Percentiles rank a stretch among this genome's conserved stretches.
Evolutionary conservation across 768 basidiomycete species (phyloP).

Genomic region (Tulasnella calospora): DNA sequence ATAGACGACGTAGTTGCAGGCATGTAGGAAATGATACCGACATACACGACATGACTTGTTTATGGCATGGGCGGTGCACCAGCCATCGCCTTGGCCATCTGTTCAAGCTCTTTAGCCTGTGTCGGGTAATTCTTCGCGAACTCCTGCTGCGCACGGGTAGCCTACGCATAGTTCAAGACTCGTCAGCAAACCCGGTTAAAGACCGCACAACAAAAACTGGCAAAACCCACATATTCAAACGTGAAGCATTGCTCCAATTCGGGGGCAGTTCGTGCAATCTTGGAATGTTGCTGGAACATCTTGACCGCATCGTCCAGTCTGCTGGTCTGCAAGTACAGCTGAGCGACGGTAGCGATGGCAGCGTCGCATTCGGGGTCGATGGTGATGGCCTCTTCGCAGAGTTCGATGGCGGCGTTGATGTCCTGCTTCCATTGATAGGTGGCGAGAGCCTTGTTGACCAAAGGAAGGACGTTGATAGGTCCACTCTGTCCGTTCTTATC

Average conservation of each 20-base stretch:
- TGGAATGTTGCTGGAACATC: slow-evolving; percentile 78
- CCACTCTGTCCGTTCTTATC: slow-evolving; percentile 31
- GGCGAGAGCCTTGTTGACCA: slow-evolving; percentile 97
- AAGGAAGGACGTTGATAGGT: slow-evolving; percentile 78
- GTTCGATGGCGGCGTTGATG: slow-evolving; percentile 68
- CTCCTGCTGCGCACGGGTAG: slow-evolving; percentile 73
- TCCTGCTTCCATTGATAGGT: slow-evolving; percentile 96
- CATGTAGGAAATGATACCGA: neutral
- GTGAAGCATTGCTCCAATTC: slow-evolving; percentile 73
- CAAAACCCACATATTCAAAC: slow-evolving; percentile 64
- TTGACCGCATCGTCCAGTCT: slow-evolving; percentile 80
- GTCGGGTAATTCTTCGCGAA: slow-evolving; percentile 81
- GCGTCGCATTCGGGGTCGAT: slow-evolving; percentile 95
- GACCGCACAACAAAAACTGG: neutral
- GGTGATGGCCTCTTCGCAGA: slow-evolving; percentile 80
- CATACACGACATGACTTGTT: neutral
- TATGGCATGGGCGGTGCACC: neutral
- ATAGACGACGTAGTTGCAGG: neutral
- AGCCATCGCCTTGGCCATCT: slow-evolving; percentile 34
- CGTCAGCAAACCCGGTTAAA: slow-evolving; percentile 19
- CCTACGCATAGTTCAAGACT: slow-evolving; percentile 43
- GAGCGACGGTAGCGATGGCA: slow-evolving; percentile 91
- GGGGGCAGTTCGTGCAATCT: slow-evolving; percentile 83
- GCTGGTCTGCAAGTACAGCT: slow-evolving; percentile 84
- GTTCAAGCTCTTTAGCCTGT: slow-evolving; percentile 49